Base-by-base conservation (phyloP, 495 filamentous ascomycete species). In the Aspergillus nidulans region DNA sequence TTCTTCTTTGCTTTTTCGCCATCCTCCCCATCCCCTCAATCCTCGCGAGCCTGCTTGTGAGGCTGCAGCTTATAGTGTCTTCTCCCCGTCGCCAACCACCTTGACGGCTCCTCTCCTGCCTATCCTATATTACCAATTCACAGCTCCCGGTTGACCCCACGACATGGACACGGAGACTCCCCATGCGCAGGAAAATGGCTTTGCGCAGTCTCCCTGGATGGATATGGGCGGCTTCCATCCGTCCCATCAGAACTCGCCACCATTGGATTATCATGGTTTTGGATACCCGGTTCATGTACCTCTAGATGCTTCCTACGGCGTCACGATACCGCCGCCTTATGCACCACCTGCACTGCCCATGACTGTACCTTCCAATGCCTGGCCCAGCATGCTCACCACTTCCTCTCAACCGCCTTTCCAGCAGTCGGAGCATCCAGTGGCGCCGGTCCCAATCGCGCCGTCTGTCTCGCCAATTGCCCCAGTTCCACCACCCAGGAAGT, bases 301-400 rank as follows among this genome's bases (percentile, higher is more conserved):
- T 4, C 52, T 76, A 56, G 72, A 77, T 56, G 51, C 63, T 18
- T 54, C 70, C 1, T 78, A 77, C 54, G 68, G 66, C 60, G 73
- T 78, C 60, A 69, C 71, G 21, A 70, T 77, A 59, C 74, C 75
- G 46, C 75, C 75, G 38, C 74, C 73, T 18, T 78, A 78, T 57
- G 62, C 70, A 26, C 72, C 72, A 12, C 30, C 30, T 34, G 30
- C 30, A 12, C 77, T 85, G 46, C 81, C 84, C 64, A 74, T 88
- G 54, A 81, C 86, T 46, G 76, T 85, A 75, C 80, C 82, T n/a
- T 79, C 79, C 44, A 81, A 84, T 64, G 72, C 83, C 48, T 89
- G 86, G 86, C 86, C 86, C 16, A 89, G 85, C 65, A 80, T 86
- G 77, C 76, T 88, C 59, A 81, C 43, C 25, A 39, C 6, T 15